Conservation (phyloP, 1,284 basidiomycete genomes). For the Veloboletus limbatus region DNA sequence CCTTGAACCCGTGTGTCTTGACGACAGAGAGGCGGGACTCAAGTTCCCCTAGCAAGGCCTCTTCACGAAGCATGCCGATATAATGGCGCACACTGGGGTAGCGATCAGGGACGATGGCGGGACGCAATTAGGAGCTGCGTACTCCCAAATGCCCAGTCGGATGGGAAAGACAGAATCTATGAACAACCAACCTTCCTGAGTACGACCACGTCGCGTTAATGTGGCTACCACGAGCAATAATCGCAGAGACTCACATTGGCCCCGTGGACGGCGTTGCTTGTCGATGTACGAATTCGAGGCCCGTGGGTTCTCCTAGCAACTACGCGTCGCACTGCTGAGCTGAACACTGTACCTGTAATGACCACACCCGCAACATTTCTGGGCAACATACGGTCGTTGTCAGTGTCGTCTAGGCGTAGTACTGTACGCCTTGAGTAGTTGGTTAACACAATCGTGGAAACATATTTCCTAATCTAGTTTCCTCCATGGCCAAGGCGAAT, state of each 20-base stretch:
- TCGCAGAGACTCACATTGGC: constrained; percentile 20
- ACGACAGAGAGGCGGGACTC: constrained; percentile 49
- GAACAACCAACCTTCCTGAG: constrained; percentile 46
- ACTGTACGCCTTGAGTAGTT: too few relatives aligned
- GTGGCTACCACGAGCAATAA: constrained; percentile 12
- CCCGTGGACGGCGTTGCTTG: constrained; percentile 5
- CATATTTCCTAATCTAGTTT: constrained; percentile 9
- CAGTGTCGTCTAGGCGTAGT: background rate
- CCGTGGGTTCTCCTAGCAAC: background rate
- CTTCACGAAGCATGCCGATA: constrained; percentile 55
- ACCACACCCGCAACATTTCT: constrained; percentile 10
- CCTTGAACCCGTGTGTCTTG: constrained; percentile 51
- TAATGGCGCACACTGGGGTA: constrained; percentile 57
- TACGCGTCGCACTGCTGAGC: constrained; percentile 4
- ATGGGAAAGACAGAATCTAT: constrained; percentile 60
- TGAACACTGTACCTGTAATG: background rate
- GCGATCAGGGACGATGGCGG: constrained; percentile 6
- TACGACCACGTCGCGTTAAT: constrained; percentile 5
- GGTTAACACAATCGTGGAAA: constrained; percentile 16
- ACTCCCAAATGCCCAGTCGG: constrained; percentile 52
- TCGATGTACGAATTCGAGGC: constrained; percentile 6
- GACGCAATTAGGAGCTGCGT: constrained; percentile 21
- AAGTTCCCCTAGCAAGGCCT: constrained; percentile 49
- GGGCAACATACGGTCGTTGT: constrained; percentile 16
- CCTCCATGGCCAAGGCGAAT: constrained; percentile 14